phyloP scores from a whole-genome alignment of 345 rosid species.

The Leavenworthia alabamica region DNA sequence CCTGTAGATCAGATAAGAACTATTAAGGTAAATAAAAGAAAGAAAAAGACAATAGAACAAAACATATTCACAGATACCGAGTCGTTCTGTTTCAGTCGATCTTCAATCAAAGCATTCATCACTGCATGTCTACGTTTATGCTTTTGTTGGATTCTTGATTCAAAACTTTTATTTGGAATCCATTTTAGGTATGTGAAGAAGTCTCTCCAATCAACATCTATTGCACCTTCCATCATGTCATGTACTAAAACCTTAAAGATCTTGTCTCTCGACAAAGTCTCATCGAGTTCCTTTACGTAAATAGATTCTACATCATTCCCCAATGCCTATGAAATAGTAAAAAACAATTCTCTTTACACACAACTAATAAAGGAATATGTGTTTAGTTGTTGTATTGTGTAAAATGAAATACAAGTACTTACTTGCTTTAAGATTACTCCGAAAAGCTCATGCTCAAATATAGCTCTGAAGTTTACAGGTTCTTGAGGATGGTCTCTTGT shows the following conservation, averaged over 20 bases:
- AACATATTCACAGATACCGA: conserved; percentile 51
- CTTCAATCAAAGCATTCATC: conserved; percentile 55
- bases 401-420: conserved; percentile 15
- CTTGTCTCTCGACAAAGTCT: conserved; percentile 49
- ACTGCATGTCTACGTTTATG: conserved; percentile 50
- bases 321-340: conserved; percentile 38
- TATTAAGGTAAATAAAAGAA: not conserved
- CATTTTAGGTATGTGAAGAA: conserved; percentile 85
- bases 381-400: not conserved
- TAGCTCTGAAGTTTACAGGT: conserved; percentile 62
- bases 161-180: conserved; percentile 60
- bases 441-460: conserved; percentile 71
- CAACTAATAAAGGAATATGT: not conserved
- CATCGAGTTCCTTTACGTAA: conserved; percentile 56
- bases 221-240: conserved; percentile 75
- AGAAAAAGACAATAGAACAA: not conserved
- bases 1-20: conserved; percentile 33
- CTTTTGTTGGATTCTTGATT: conserved; percentile 42
- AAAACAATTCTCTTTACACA: not conserved
- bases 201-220: conserved; percentile 93
- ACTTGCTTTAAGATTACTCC: conserved; percentile 65
- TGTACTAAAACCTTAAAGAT: conserved; percentile 47
- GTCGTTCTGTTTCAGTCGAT: conserved; percentile 41
- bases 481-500: conserved; percentile 29
- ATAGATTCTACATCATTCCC: conserved; percentile 63